Percentiles rank a stretch among this genome's conserved stretches.
Evolutionary conservation across 257 asterid species (phyloP).

Genomic region (Capsicum pubescens): DNA sequence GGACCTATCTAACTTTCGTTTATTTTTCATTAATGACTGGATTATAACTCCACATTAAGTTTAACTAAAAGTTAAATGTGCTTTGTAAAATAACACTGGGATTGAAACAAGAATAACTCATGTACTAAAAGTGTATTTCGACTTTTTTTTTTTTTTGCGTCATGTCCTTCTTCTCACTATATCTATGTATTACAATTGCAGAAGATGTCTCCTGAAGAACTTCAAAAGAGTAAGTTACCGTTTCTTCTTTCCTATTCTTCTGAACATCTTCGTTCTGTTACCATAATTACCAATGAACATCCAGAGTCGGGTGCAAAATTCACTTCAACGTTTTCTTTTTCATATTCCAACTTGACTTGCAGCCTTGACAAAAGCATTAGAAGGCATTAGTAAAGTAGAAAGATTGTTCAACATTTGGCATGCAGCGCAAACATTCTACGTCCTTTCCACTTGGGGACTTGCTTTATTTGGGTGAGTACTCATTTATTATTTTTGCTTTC

Average conservation of each 20-base stretch:
- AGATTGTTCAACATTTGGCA: conserved; percentile 78
- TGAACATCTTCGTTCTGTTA: background rate
- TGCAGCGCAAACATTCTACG: conserved; percentile 78
- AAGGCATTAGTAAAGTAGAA: conserved; percentile 76
- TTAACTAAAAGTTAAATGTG: conserved; percentile 14
- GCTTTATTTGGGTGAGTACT: conserved; percentile 75
- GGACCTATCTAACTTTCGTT: background rate
- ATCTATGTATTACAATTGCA: conserved; percentile 48
- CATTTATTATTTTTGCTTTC: background rate
- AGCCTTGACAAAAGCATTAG: conserved; percentile 76
- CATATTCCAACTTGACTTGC: conserved; percentile 37
- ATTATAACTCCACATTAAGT: background rate
- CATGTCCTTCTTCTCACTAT: background rate
- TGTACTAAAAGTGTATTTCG: conserved; percentile 1
- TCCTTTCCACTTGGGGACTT: conserved; percentile 92
- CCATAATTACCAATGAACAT: background rate
- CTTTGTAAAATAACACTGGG: background rate
- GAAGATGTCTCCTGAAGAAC: conserved; percentile 75
- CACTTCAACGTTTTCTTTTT: background rate
- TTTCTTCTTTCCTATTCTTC: background rate
- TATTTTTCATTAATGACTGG: background rate
- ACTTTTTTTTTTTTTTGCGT: background rate
- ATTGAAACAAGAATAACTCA: background rate
- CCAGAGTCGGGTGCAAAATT: background rate
- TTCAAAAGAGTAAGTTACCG: conserved; percentile 65